Evolutionary conservation across 257 asterid species (phyloP), one percentile per base, ranked within the genome.

Genomic region (Thymus mandschuricus): DNA sequence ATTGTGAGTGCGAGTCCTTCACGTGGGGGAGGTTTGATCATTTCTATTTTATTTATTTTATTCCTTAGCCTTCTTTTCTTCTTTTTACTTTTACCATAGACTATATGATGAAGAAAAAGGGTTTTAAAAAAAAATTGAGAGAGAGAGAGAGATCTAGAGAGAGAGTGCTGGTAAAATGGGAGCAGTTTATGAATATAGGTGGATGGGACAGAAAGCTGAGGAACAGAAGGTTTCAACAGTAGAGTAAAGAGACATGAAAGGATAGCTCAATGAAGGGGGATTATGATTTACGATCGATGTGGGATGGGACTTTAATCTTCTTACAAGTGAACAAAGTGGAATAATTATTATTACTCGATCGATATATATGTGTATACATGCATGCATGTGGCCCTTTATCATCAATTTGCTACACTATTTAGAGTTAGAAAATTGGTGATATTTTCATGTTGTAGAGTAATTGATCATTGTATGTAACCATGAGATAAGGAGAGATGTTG

Each of bases 171-270:
- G 77, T 63, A 68, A 81, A 84, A 44, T 80, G 81, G 82, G 85
- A 79, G 82, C 79, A 75, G 77, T 78, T 83, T 75, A 83, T 21
- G 86, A 76, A 81, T 86, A 75, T 85, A 81, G 74, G 78, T 66
- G 80, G 93, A 88, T 85, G 93, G 90, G 94, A 86, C 90, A 86
- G 90, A 90, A 90, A 90, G 97, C 73, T 79, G 75, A 84, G 89
- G 89, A 90, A 90, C 97, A 90, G 90, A 90, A 79, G 87, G 86
- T 81, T 80, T 76, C 44, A 80, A 82, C 84, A 86, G 94, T 86
- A 84, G 77, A 82, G 81, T 83, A 75, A 81, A 78, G 78, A 75
- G 87, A 82, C 83, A 77, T 84, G 91, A 90, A 80, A 64, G 82
- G 89, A 89, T 70, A 76, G 75, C 86, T 86, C 89, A 79, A 69